phyloP scores from a whole-genome alignment of 2,329 filamentous ascomycete genomes.

The Pseudocercospora fuligena region DNA sequence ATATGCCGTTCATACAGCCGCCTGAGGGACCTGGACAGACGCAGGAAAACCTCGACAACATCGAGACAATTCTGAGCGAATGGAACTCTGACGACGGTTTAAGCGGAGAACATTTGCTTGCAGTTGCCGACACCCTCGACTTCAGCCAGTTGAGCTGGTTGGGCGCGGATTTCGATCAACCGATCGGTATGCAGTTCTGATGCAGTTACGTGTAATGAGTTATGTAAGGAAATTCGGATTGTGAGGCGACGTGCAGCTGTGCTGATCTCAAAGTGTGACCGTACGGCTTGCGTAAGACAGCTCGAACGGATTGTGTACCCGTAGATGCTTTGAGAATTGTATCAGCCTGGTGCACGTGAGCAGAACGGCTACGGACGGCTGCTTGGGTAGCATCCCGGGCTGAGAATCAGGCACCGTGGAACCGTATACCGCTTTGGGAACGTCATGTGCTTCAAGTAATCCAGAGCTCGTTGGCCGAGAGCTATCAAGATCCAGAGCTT shows the following conservation, averaged over 20 bases:
- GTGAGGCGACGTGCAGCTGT: neutral
- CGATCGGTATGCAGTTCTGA: slow-evolving; percentile 6
- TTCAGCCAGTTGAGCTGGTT: slow-evolving; percentile 27
- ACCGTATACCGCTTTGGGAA: neutral
- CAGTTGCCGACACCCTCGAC: slow-evolving; percentile 28
- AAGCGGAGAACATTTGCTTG: slow-evolving; percentile 28
- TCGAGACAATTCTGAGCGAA: slow-evolving; percentile 18
- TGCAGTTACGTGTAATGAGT: neutral
- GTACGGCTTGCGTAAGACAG: neutral
- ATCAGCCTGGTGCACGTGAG: neutral
- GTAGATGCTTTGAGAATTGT: neutral
- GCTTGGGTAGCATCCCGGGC: neutral
- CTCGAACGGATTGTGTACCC: neutral
- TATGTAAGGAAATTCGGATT: neutral
- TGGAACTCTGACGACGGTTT: slow-evolving; percentile 31
- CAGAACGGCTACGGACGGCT: neutral
- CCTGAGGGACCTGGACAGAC: neutral
- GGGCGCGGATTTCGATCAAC: slow-evolving; percentile 12
- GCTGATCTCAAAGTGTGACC: neutral
- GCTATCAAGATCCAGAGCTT: slow-evolving; percentile 5
- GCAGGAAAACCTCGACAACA: slow-evolving; percentile 12
- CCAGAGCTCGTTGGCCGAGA: slow-evolving; percentile 7
- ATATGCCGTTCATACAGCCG: slow-evolving; percentile 2
- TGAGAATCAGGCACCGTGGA: neutral
- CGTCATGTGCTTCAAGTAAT: slow-evolving; percentile 5